Evolutionary conservation across 176 grass and related monocot genomes (phyloP).

Genomic region (Oryza rufipogon): DNA sequence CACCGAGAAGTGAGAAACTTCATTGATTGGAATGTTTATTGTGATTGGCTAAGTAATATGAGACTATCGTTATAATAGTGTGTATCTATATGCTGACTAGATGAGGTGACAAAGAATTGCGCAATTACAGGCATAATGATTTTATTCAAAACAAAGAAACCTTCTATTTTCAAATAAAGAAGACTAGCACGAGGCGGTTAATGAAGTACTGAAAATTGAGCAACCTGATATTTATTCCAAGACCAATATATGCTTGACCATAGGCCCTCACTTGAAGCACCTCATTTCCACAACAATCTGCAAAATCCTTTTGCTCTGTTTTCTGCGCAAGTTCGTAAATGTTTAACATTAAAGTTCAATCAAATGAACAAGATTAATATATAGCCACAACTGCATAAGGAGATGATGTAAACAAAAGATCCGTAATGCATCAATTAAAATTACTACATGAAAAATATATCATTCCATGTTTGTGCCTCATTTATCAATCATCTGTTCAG

Average conservation of each 20-base stretch:
- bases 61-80: constrained; percentile 9
- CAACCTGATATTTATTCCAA: constrained; percentile 97
- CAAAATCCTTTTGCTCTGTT: constrained; percentile 34
- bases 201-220: constrained; percentile 29
- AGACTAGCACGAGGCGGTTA: not conserved
- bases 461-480: not conserved
- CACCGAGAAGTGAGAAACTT: not conserved
- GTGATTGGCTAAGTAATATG: not conserved
- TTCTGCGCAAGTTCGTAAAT: constrained; percentile 56
- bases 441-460: not conserved
- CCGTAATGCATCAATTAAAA: not conserved
- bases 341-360: not conserved
- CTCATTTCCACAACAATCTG: constrained; percentile 78
- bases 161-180: not conserved
- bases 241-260: constrained; percentile 81
- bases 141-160: not conserved
- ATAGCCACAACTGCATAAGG: not conserved
- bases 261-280: constrained; percentile 94
- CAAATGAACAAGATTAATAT: not conserved
- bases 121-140: constrained; percentile 5
- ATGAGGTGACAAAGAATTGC: not conserved
- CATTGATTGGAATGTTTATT: constrained; percentile 19
- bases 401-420: not conserved
- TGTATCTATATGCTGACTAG: constrained; percentile 11
- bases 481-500: not conserved